Base-by-base conservation (phyloP, 1,284 basidiomycete species). In the Schizophyllum commune region DNA sequence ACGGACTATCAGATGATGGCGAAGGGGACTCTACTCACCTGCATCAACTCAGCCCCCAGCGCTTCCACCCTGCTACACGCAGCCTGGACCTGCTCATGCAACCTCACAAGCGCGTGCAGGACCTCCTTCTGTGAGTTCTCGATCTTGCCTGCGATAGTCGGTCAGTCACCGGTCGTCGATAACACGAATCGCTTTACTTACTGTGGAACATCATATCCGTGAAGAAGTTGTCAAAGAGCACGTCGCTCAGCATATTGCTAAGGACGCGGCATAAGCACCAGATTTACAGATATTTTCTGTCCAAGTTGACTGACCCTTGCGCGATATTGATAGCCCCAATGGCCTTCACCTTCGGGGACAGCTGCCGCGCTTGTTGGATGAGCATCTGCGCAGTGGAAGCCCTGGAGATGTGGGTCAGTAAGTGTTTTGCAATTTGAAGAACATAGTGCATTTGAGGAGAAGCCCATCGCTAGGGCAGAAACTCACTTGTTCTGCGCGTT, bases 201-300 rank as follows among this genome's bases (percentile, higher is more conserved):
- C 77, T 70, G 62, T 76, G 73, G 64, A 76, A 76, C 52, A 68
- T 69, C 65, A 73, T 68, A 65, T 78, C 76, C 15, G 75, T 72
- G 64, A 74, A 75, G 20, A 77, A 68, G 62, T 76, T 75, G 62
- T 77, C 76, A 62, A 78, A 78, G 61, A 78, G 72, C n/a, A 78
- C 71, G 62, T 78, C 75, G 60, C 70, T 71, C 52, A 76, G 61
- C 51, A 77, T 65, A 13, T 71, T 72, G 56, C 73, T 75, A 39
- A 7, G 13, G 34, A 39, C 6, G 34, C 6, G 34, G 34, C 7
- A 39, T 39, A 39, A 39, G 34, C 34, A 39, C 7, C 34, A 39
- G 7, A 39, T 7, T 13, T 39, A 13, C 34, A 39, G 6, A 39
- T 39, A 39, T 39, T n/a, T n/a, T n/a, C n/a, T n/a, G n/a, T n/a